A percentile compares a stretch with the other conserved stretches of the same genome.
Evolutionary conservation across 2,329 filamentous ascomycete genomes (phyloP).

Genomic region (Penicillium sp.): DNA sequence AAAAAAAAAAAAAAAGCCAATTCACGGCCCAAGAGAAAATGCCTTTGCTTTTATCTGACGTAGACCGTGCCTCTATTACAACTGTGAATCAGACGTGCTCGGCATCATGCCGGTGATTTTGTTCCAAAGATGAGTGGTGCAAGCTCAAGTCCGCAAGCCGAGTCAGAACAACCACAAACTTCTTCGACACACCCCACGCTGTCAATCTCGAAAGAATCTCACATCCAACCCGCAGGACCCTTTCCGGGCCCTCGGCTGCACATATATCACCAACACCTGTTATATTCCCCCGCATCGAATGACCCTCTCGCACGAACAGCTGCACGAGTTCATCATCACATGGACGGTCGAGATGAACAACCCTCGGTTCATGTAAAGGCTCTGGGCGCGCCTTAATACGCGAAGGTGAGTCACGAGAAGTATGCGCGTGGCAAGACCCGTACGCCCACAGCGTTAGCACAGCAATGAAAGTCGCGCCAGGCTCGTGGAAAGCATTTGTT

Average conservation of each 20-base stretch:
- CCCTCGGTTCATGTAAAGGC: conserved; percentile 37
- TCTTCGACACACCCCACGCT: conserved; percentile 40
- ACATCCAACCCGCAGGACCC: conserved; percentile 41
- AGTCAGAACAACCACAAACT: conserved; percentile 33
- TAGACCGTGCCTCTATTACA: neutral
- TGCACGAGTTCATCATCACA: conserved; percentile 60
- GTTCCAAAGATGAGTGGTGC: conserved; percentile 5
- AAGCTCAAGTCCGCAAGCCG: conserved; percentile 31
- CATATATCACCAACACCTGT: conserved; percentile 55
- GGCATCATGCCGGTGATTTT: conserved; percentile 1
- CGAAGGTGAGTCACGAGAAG: conserved; percentile 32
- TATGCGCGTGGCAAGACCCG: conserved; percentile 33
- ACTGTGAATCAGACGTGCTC: neutral
- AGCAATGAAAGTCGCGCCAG: conserved; percentile 47
- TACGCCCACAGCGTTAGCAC: conserved; percentile 52
- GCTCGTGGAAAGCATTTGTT: conserved; percentile 50
- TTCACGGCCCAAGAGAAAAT: conserved; percentile 1
- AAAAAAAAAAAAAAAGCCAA: neutral
- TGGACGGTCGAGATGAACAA: conserved; percentile 56
- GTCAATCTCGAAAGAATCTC: conserved; percentile 35
- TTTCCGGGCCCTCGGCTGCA: conserved; percentile 37
- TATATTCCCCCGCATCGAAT: conserved; percentile 52
- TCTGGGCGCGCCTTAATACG: conserved; percentile 7
- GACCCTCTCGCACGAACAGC: conserved; percentile 53
- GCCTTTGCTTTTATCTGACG: neutral